Base-by-base conservation (phyloP, 1,284 basidiomycete species). In the Pulchroboletus neoregius region DNA sequence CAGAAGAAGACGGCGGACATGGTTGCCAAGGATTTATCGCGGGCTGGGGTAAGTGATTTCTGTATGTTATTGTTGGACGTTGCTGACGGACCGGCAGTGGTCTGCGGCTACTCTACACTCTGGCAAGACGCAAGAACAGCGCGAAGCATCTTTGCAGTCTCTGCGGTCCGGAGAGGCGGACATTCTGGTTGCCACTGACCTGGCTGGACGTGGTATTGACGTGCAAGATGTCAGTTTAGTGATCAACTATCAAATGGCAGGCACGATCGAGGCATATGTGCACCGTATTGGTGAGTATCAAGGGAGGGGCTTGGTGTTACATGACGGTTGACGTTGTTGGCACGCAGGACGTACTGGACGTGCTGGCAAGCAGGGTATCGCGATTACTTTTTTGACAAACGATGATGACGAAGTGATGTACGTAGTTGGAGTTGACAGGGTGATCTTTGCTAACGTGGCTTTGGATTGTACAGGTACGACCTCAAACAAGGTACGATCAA, bases 1-100 rank as follows among this genome's bases (percentile, higher is more conserved):
- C 94, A 98, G 70, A 99, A 98, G 77, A 95, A 95, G 76, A 94
- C 91, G 6, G 95, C 94, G 37, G 95, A 99, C 63, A 87, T 91
- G 82, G 89, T 99, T 18, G 87, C 91, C 32, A 91, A 91, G 66
- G 94, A 96, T 61, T 74, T 99, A 7, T 82, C 84, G 43, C 86
- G 91, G 46, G 87, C 84, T 31, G 91, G 91, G 34, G 82, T 91
- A 65, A 40, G 78, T 71, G 10, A 34, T 46, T 6, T 39, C 11
- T 43, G 30, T 37, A 57, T 60, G 37, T 16, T 37, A 5, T 22
- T n/a, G 20, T 43, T 30, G 51, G 46, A 50, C 23, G 27, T 48
- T 10, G 38, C 37, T 48, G 37, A 55, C 44, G 18, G n/a, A 43
- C 31, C 44, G 45, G 27, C 53, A 91, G 86, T 94, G 91, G 85